These are phyloP conservation scores for Orobanche coerulescens DNA, from an alignment of 257 asterid genomes.

Conservation along the genomic window DNA sequence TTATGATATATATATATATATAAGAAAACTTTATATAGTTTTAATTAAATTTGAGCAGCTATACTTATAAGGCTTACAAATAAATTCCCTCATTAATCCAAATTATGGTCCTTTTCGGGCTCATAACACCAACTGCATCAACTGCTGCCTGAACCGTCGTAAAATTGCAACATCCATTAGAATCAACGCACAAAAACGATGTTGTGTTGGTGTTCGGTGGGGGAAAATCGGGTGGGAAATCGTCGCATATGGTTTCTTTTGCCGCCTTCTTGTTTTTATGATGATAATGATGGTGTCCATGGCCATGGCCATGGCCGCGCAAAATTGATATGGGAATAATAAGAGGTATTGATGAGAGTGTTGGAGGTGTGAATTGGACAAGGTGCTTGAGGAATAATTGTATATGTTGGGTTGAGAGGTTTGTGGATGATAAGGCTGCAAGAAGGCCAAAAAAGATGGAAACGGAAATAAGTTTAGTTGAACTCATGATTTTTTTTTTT, in stretches of 20 bases:
- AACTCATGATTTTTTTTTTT: constrained; percentile 13
- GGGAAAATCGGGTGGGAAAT: constrained; percentile 57
- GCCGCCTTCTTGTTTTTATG: constrained; percentile 22
- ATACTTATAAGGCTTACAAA: constrained; percentile 48
- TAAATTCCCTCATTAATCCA: constrained; percentile 85
- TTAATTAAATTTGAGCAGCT: background rate
- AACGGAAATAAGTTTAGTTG: constrained; percentile 29
- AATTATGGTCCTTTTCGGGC: constrained; percentile 47
- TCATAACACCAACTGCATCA: constrained; percentile 54
- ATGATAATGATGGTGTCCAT: constrained; percentile 20
- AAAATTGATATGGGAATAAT: background rate
- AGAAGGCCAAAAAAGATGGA: constrained; percentile 42
- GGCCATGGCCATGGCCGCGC: background rate
- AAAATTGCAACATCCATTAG: constrained; percentile 89
- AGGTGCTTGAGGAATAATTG: constrained; percentile 9
- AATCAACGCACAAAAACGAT: constrained; percentile 60
- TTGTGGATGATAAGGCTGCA: constrained; percentile 46
- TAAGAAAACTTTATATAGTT: no score
- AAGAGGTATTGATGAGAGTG: constrained; percentile 15
- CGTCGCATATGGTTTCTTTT: constrained; percentile 45
- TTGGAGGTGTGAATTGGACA: constrained; percentile 15
- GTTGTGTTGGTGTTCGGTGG: constrained; percentile 58
- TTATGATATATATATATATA: background rate
- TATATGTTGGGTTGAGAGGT: constrained; percentile 15
- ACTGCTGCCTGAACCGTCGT: constrained; percentile 84